Evolutionary conservation across 768 basidiomycete genomes (phyloP), one percentile per base, ranked within the genome.

Genomic region (Albatrellus ellisii): DNA sequence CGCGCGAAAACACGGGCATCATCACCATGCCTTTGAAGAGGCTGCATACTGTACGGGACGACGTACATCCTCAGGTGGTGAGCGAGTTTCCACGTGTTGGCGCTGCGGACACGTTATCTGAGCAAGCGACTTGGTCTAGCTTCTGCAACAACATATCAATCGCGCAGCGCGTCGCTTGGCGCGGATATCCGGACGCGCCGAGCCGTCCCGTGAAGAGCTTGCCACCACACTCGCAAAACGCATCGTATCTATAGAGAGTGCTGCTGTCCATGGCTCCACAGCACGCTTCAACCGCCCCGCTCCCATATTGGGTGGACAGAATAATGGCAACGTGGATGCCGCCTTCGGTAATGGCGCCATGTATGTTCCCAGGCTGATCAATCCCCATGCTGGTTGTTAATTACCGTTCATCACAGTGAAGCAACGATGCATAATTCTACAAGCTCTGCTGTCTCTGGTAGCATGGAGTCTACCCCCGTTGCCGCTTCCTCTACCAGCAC

Each of bases 101-200:
- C 18, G 18, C 7, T 12, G 6, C 26, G 8, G 9, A 26, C 10
- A 6, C 3, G 6, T 20, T 18, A 25, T 29, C 6, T 6, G 27
- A 26, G 14, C 22, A 32, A 20, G n/a, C n/a, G n/a, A n/a, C 12
- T 17, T 36, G 24, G 17, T 21, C 17, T 52, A 87, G 84, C 57
- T 69, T 34, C 59, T 77, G 26, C 81, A 85, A 57, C 83, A 79
- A 58, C 68, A 77, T 52, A 70, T 80, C 47, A 86, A 84, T 58
- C 76, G 73, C 38, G 66, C 69, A 40, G 60, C 72, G 41, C 68
- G 66, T 43, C 79, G 83, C 40, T 67, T 76, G 39, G 79, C 82
- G 6, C 75, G 69, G 37, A 80, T 86, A 75, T 73, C 72, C 4
- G 74, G 79, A 11, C 72, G 69, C 28, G 60, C 61, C 17, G 66